Evolutionary conservation across 495 filamentous ascomycete species (phyloP), one percentile per base, ranked within the genome.

Genomic region (Diplogelasinospora grovesii): DNA sequence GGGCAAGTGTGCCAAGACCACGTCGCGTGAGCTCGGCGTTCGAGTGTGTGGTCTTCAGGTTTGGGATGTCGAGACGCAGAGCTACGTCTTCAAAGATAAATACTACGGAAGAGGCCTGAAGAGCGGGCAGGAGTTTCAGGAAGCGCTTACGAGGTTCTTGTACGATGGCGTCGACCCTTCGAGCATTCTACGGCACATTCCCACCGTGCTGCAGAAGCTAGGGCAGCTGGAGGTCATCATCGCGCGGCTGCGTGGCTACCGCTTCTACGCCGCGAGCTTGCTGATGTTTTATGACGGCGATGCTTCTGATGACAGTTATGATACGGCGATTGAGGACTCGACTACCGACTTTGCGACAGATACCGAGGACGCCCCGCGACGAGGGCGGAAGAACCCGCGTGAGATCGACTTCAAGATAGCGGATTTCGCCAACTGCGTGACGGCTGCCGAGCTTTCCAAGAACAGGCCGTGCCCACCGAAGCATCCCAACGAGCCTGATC

Each of bases 391-490:
- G 31, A 66, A 54, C 41, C 53, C 52, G 41, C 58, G 64, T 7
- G 71, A 81, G 36, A 86, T 98, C 43, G 83, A 94, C 53, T 74
- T 98, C 56, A 96, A 96, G 61, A 94, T 98, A 57, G 89, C 95
- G 30, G 92, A 98, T 59, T 98, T 98, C 68, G 92, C 92, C 19
- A 98, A 98, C 56, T 96, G 89, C 48, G 83, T 97, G 6, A 95
- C 88, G 8, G 83, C 85, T 3, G 86, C 89, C 37, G 87, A 95
- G 52, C 61, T 79, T 16, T 59, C 52, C 7, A 18, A 24, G 14
- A 34, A 34, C 19, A 75, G 77, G 21, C 70, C 78, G 21, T 95
- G 90, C 45, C 93, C 93, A 13, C 92, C 93, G 18, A 69, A 79
- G 38, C 72, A 89, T 59, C 86, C 83, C 3, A 63, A 80, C 32